These are phyloP conservation scores for Citeromyces hawaiiensis DNA, from an alignment of 1,139 yeast species.

Conservation along the genomic window DNA sequence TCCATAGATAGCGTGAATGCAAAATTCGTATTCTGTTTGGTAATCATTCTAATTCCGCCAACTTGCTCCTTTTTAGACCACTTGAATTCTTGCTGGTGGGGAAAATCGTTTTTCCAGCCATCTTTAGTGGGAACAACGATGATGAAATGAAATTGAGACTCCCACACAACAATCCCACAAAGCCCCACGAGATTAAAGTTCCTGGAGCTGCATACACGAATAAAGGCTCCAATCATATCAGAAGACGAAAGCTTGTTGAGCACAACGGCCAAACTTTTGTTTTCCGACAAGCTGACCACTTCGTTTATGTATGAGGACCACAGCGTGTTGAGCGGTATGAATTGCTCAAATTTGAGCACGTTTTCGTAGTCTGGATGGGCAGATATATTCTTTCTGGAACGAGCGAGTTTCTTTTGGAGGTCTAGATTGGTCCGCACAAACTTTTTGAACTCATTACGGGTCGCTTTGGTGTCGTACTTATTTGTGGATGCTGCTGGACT, in stretches of 20 bases:
- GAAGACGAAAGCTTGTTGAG: conserved; percentile 53
- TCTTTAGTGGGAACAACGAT: conserved; percentile 38
- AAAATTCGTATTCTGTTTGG: conserved; percentile 15
- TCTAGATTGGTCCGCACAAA: conserved; percentile 25
- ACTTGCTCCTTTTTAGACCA: conserved; percentile 6
- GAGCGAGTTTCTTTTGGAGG: conserved; percentile 25
- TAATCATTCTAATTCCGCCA: conserved; percentile 17
- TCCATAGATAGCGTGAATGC: conserved; percentile 6
- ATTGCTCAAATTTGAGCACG: conserved; percentile 41
- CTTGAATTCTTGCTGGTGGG: neutral
- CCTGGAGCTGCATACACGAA: conserved; percentile 45
- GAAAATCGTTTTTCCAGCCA: conserved; percentile 16
- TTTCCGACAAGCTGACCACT: conserved; percentile 19
- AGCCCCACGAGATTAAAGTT: conserved; percentile 51
- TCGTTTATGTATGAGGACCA: conserved; percentile 55
- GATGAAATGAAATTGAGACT: conserved; percentile 65
- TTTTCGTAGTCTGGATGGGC: conserved; percentile 18
- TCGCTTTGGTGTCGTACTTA: conserved; percentile 13
- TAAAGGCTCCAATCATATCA: conserved; percentile 69
- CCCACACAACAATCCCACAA: conserved; percentile 78
- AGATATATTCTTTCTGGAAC: conserved; percentile 15
- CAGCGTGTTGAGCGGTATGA: conserved; percentile 32
- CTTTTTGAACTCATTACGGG: conserved; percentile 30
- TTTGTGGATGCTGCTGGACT: conserved; percentile 5
- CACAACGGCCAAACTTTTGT: conserved; percentile 7